Evolutionary conservation across 352 stramenopile genomes (phyloP).

Genomic region (Blastocystis hominis): DNA sequence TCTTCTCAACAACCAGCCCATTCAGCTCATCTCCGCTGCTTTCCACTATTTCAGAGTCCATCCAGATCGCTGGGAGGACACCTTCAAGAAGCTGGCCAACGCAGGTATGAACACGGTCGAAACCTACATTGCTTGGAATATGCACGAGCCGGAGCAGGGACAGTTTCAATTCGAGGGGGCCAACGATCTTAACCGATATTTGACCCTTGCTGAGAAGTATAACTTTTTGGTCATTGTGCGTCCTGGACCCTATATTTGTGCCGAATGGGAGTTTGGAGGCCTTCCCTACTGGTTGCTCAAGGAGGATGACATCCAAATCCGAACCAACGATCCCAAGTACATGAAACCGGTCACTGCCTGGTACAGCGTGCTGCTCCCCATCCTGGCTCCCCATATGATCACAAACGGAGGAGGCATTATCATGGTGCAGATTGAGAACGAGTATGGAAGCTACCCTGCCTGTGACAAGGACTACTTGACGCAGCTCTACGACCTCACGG

Average conservation of each 20-base stretch:
- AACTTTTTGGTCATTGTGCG: constrained; percentile 66
- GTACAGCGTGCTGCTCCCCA: constrained; percentile 59
- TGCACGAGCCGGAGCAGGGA: constrained; percentile 62
- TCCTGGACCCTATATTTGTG: constrained; percentile 67
- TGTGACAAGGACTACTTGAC: constrained; percentile 58
- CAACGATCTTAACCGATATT: constrained; percentile 60
- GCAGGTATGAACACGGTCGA: constrained; percentile 66
- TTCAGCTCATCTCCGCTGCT: constrained; percentile 41
- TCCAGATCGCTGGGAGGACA: constrained; percentile 55
- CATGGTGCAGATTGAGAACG: constrained; percentile 69
- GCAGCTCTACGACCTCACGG: constrained; percentile 43
- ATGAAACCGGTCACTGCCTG: constrained; percentile 62
- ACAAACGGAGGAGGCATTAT: constrained; percentile 67
- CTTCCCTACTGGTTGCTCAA: constrained; percentile 65
- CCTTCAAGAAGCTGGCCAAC: constrained; percentile 57
- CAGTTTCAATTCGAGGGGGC: constrained; percentile 57
- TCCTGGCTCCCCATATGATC: constrained; percentile 62
- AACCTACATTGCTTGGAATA: constrained; percentile 66
- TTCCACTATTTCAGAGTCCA: constrained; percentile 60
- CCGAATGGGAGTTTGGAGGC: constrained; percentile 68
- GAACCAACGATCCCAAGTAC: constrained; percentile 63
- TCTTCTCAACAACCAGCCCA: constrained; percentile 17
- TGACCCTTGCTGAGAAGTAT: constrained; percentile 42
- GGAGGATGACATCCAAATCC: constrained; percentile 63
- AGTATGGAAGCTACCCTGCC: constrained; percentile 63